These are phyloP conservation scores for Claviceps purpurea DNA, from an alignment of 2,329 filamentous ascomycete genomes.

Conservation along the genomic window DNA sequence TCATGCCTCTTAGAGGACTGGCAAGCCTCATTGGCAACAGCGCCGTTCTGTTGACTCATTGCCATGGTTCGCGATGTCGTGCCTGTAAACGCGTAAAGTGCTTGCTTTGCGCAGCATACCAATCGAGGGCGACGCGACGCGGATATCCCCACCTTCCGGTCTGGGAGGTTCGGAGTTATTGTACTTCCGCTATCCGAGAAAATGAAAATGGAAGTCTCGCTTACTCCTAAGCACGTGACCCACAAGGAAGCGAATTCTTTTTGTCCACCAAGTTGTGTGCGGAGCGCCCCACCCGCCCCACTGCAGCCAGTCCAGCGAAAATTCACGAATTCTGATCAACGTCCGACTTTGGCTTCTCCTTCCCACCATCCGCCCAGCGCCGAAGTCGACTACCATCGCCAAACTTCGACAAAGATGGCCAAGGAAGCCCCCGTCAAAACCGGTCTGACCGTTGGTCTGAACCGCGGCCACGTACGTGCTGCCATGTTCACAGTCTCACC, in stretches of 20 bases:
- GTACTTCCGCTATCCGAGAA: not conserved
- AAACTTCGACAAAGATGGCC: slow-evolving; percentile 35
- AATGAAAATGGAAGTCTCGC: not conserved
- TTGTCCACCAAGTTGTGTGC: not conserved
- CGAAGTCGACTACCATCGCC: slow-evolving; percentile 17
- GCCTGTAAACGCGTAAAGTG: slow-evolving; percentile 1
- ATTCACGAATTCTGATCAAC: slow-evolving; percentile 5
- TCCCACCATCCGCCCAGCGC: slow-evolving; percentile 16
- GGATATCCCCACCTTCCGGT: not conserved
- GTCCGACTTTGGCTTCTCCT: slow-evolving; percentile 7
- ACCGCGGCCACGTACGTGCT: slow-evolving; percentile 50
- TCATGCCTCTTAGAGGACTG: slow-evolving; percentile 41
- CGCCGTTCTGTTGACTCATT: slow-evolving; percentile 1
- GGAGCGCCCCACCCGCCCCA: slow-evolving; percentile 4
- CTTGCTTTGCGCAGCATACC: not conserved
- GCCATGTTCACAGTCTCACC: slow-evolving; percentile 43
- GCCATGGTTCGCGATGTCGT: not conserved
- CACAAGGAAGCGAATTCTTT: slow-evolving; percentile 10
- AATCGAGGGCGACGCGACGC: not conserved
- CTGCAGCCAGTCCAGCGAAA: slow-evolving; percentile 10
- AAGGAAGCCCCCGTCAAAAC: slow-evolving; percentile 43
- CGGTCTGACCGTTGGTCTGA: slow-evolving; percentile 48
- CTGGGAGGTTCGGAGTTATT: not conserved
- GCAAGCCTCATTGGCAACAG: not conserved
- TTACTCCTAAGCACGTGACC: slow-evolving; percentile 16